Evolutionary conservation across 192 early-diverging fungal species (phyloP), one percentile per base, ranked within the genome.

Genomic region (Linderina pennispora): DNA sequence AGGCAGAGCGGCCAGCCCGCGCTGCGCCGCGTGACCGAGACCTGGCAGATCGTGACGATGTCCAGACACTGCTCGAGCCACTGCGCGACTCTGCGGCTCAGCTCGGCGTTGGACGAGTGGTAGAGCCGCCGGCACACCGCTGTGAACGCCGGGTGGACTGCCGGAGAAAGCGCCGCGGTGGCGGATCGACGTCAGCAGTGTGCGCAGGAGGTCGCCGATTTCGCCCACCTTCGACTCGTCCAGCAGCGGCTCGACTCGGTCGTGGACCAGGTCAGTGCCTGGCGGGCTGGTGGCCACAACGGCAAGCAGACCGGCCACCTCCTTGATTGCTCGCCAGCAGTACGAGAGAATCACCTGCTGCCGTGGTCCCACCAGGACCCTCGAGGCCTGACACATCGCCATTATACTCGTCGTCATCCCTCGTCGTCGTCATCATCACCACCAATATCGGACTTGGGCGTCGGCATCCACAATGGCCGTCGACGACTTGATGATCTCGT

Each of bases 251-350:
- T 62, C 38, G 23, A 55, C 31, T 22, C 13, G 32, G 1, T 23
- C 5, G 19, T 25, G 34, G 8, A 23, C 22, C 21, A 43, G 28
- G 40, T 72, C 68, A 10, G 50, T 39, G 7, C 50, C 55, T 3
- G 60, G 49, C 13, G 55, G 52, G 11, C 33, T n/a, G 16, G 48
- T 55, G 38, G 42, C 57, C 11, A 54, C 44, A 6, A 46, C 56
- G 2, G 80, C 55, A 26, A 89, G 68, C 36, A 89, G 50, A 7
- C 68, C 63, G 6, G 85, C 82, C 16, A 88, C 85, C 52, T 91
- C 89, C 55, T 93, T 94, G 38, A 97, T 82, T 13, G 89, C 86
- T 43, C 92, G 76, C 86, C 92, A 97, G 65, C 91, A 94, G 46
- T 85, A 86, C 48, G 88, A 88, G 39, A 97, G 50, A 40, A 94